Conservation (phyloP, 345 rosid genomes). For the Citrus inodora region DNA sequence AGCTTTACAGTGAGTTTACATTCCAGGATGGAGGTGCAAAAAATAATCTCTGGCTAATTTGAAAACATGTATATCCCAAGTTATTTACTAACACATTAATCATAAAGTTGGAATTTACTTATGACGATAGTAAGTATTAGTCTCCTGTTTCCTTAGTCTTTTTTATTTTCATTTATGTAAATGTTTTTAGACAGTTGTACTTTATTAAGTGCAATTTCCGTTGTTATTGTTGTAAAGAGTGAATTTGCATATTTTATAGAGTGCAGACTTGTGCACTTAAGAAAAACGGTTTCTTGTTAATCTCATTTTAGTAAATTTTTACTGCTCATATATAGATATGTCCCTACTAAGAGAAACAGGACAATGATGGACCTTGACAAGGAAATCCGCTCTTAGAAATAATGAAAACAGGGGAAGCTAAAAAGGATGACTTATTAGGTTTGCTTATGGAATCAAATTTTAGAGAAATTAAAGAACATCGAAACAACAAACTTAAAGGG, state of each 20-base stretch:
- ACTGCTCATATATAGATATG: slow-evolving; percentile 1
- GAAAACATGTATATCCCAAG: too few species aligned
- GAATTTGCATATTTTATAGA: too few species aligned
- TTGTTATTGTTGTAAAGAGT: too few species aligned
- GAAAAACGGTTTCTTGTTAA: too few species aligned
- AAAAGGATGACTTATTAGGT: slow-evolving; percentile 24
- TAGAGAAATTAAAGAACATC: slow-evolving; percentile 22
- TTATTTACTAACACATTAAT: neutral
- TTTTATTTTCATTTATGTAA: too few species aligned
- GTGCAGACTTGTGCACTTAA: too few species aligned
- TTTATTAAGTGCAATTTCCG: too few species aligned
- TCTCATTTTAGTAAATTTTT: too few species aligned
- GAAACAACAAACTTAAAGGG: neutral
- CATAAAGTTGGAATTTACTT: neutral
- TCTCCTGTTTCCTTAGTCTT: too few species aligned
- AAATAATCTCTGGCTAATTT: neutral
- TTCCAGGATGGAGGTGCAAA: slow-evolving; percentile 44
- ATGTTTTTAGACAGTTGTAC: too few species aligned
- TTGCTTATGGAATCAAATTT: slow-evolving; percentile 26
- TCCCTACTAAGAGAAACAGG: slow-evolving; percentile 24
- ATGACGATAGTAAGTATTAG: too few species aligned
- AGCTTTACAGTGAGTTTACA: neutral
- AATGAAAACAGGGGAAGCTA: slow-evolving; percentile 5
- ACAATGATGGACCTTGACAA: slow-evolving; percentile 16
- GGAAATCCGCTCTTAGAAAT: slow-evolving; percentile 10